Evolutionary conservation across 768 basidiomycete genomes (phyloP).

Genomic region (Auriscalpium microsporum): DNA sequence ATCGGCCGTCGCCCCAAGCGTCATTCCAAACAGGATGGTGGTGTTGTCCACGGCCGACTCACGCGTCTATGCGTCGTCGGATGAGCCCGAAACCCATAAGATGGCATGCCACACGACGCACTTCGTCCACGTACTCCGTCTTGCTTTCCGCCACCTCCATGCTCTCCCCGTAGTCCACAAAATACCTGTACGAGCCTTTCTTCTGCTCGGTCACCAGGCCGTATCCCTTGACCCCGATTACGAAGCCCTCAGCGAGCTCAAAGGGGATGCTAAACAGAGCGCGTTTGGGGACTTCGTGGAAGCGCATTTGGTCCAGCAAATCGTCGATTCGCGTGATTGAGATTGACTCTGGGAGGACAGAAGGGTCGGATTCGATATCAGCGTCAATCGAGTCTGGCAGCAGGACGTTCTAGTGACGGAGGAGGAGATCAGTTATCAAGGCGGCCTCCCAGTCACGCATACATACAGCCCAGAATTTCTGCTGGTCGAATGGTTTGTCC

Average conservation of each 20-base stretch:
- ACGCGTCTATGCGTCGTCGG: slow-evolving; percentile 19
- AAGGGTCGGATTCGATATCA: slow-evolving; percentile 42
- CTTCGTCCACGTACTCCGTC: slow-evolving; percentile 74
- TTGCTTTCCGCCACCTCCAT: slow-evolving; percentile 69
- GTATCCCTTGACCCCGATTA: slow-evolving; percentile 85
- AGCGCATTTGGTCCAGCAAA: slow-evolving; percentile 69
- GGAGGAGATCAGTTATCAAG: neutral
- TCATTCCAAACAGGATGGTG: slow-evolving; percentile 32
- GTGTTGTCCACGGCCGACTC: slow-evolving; percentile 29
- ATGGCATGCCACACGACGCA: slow-evolving; percentile 20
- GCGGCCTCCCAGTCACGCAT: neutral
- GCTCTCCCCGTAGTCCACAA: slow-evolving; percentile 66
- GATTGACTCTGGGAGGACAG: slow-evolving; percentile 54
- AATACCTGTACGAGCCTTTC: slow-evolving; percentile 76
- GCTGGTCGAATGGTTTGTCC: slow-evolving; percentile 58
- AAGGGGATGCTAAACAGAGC: slow-evolving; percentile 78
- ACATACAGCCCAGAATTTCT: slow-evolving; percentile 73
- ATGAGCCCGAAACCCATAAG: neutral
- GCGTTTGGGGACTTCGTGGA: slow-evolving; percentile 77
- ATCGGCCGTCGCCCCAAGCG: slow-evolving; percentile 29
- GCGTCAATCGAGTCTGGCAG: slow-evolving; percentile 40
- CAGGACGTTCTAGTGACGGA: slow-evolving; percentile 45
- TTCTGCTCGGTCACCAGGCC: slow-evolving; percentile 82
- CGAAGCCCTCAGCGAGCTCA: slow-evolving; percentile 62
- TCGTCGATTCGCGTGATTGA: slow-evolving; percentile 75